Evolutionary conservation across 495 filamentous ascomycete genomes (phyloP).

Genomic region (Delitschia confertaspora): DNA sequence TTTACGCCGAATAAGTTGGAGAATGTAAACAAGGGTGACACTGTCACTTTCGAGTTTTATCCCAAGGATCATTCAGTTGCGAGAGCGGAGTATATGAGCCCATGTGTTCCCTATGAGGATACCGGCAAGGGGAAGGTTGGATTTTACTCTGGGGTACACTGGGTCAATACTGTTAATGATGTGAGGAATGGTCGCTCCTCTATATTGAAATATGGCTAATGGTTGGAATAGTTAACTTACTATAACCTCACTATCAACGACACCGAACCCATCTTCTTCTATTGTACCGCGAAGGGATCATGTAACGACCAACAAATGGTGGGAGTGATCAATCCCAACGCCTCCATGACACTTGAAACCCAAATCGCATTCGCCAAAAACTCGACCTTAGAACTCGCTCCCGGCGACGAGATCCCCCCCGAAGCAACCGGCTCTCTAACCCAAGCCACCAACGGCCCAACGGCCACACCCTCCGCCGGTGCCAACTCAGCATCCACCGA

Average conservation of each 20-base stretch:
- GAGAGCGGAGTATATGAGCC: slow-evolving; percentile 44
- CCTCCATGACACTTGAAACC: slow-evolving; percentile 23
- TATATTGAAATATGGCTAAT: slow-evolving; percentile 19
- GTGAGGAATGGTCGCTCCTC: slow-evolving; percentile 12
- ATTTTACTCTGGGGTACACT: slow-evolving; percentile 42
- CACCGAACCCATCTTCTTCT: slow-evolving; percentile 52
- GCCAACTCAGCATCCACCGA: slow-evolving; percentile 7
- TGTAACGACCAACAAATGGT: slow-evolving; percentile 40
- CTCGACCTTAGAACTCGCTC: slow-evolving; percentile 35
- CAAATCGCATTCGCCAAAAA: slow-evolving; percentile 29
- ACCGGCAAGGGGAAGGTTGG: slow-evolving; percentile 35
- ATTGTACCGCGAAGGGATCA: slow-evolving; percentile 45
- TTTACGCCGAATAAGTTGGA: slow-evolving; percentile 22
- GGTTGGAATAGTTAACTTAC: slow-evolving; percentile 39
- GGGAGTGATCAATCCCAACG: slow-evolving; percentile 41
- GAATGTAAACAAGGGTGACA: slow-evolving; percentile 30
- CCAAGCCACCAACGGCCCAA: slow-evolving; percentile 1
- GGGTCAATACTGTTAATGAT: slow-evolving; percentile 31
- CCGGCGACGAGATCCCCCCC: slow-evolving; percentile 35
- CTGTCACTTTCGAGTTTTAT: slow-evolving; percentile 48
- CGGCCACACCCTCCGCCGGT: slow-evolving; percentile 15
- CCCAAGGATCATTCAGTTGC: slow-evolving; percentile 52
- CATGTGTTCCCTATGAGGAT: slow-evolving; percentile 53
- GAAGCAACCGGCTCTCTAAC: slow-evolving; percentile 22
- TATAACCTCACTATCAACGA: slow-evolving; percentile 47